Evolutionary conservation across 2,329 filamentous ascomycete species (phyloP).

Genomic region (Endocalyx cinctus): DNA sequence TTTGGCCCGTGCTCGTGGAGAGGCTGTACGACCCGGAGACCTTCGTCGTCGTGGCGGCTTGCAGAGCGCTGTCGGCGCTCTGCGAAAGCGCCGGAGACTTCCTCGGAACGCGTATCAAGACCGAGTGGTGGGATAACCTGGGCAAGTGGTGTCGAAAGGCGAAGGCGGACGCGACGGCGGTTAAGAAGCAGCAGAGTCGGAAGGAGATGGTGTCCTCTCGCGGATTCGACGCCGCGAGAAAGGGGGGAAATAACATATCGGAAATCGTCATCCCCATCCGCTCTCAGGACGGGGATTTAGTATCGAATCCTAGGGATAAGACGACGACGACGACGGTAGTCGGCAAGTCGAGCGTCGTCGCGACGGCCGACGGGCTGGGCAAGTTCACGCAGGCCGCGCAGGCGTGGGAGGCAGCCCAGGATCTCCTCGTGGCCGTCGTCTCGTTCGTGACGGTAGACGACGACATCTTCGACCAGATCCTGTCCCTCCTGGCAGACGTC

Average conservation of each 20-base stretch:
- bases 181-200: neutral
- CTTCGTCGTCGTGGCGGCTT: conserved; percentile 66
- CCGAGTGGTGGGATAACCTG: conserved; percentile 61
- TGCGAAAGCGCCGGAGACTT: conserved; percentile 77
- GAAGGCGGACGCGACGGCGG: conserved; percentile 32
- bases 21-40: conserved; percentile 62
- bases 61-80: conserved; percentile 62
- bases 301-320: conserved; percentile 5
- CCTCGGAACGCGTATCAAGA: conserved; percentile 68
- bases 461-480: conserved; percentile 65
- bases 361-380: conserved; percentile 38
- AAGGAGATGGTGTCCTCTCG: neutral
- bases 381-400: conserved; percentile 57
- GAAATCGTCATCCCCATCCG: conserved; percentile 24
- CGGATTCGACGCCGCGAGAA: conserved; percentile 7
- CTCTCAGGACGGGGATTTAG: conserved; percentile 15
- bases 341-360: conserved; percentile 3
- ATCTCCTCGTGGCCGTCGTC: conserved; percentile 57
- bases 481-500: conserved; percentile 55
- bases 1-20: conserved; percentile 81
- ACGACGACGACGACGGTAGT: conserved; percentile 10
- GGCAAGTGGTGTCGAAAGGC: conserved; percentile 42
- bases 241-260: conserved; percentile 5
- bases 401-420: conserved; percentile 59
- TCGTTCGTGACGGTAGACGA: conserved; percentile 61